Conservation (phyloP, 148 eudicot species). For the Rhododendron mucronatum region DNA sequence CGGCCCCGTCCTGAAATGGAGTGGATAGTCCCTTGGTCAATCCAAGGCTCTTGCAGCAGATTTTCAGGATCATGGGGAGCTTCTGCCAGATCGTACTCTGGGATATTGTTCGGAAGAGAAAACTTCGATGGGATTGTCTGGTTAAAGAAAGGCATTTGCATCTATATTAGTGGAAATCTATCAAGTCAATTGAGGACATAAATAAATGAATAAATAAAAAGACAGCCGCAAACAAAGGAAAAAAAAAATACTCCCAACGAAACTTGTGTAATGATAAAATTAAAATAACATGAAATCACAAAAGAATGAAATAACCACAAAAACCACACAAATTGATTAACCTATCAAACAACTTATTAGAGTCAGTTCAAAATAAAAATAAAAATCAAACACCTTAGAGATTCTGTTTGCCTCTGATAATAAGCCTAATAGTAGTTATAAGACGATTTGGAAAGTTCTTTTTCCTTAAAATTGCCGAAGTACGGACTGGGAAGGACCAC, state of each 20-base stretch:
- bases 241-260: background rate
- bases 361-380: too few relatives aligned
- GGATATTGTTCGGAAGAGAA: constrained; percentile 7
- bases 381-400: too few relatives aligned
- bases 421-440: background rate
- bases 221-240: background rate
- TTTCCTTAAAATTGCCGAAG: background rate
- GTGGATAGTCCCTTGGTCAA: constrained; percentile 8
- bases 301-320: background rate
- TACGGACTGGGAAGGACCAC: background rate
- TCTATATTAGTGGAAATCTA: background rate
- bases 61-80: constrained; percentile 18
- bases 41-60: constrained; percentile 19
- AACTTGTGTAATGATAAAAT: background rate
- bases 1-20: constrained; percentile 28
- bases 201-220: background rate
- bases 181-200: background rate
- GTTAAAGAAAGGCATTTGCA: background rate
- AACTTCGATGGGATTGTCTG: constrained; percentile 25
- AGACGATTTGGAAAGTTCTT: background rate
- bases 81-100: constrained; percentile 14
- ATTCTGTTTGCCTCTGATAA: background rate
- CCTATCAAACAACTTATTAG: background rate
- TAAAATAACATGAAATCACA: background rate
- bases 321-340: too few relatives aligned